A percentile compares a stretch with the other conserved stretches of the same genome.
Evolutionary conservation across 2,329 filamentous ascomycete genomes (phyloP).

Genomic region (Dothidotthia symphoricarpi): DNA sequence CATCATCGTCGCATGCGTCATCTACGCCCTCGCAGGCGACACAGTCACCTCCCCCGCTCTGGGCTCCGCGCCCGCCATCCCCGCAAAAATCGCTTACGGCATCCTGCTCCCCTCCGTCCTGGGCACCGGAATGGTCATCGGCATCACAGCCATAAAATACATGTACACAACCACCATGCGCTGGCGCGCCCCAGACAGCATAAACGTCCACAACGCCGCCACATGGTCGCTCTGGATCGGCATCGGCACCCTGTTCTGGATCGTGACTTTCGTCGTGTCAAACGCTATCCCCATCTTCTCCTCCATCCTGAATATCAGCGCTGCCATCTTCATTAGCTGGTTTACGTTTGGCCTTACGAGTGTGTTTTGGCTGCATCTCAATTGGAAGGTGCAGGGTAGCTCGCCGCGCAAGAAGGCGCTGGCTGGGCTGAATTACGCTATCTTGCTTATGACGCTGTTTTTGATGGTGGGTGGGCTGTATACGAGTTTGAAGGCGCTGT

Average conservation of each 20-base stretch:
- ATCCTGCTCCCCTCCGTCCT: slow-evolving; percentile 68
- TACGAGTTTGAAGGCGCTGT: slow-evolving; percentile 26
- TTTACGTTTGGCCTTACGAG: slow-evolving; percentile 56
- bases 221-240: slow-evolving; percentile 64
- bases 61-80: slow-evolving; percentile 56
- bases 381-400: slow-evolving; percentile 38
- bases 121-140: slow-evolving; percentile 69
- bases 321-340: slow-evolving; percentile 61
- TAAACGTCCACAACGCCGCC: slow-evolving; percentile 46
- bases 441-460: slow-evolving; percentile 39
- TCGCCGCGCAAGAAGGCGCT: slow-evolving; percentile 44
- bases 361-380: slow-evolving; percentile 50
- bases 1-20: slow-evolving; percentile 64
- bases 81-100: slow-evolving; percentile 66
- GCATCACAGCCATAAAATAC: slow-evolving; percentile 64
- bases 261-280: slow-evolving; percentile 50
- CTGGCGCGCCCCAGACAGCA: slow-evolving; percentile 20
- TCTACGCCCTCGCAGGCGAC: slow-evolving; percentile 64
- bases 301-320: slow-evolving; percentile 61
- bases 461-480: slow-evolving; percentile 28
- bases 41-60: slow-evolving; percentile 64
- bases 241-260: slow-evolving; percentile 54
- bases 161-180: slow-evolving; percentile 63
- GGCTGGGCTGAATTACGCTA: slow-evolving; percentile 46
- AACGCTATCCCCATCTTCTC: slow-evolving; percentile 58